These are phyloP conservation scores for Pythium scleroteichum DNA, from an alignment of 352 stramenopile species.

Conservation along the genomic window DNA sequence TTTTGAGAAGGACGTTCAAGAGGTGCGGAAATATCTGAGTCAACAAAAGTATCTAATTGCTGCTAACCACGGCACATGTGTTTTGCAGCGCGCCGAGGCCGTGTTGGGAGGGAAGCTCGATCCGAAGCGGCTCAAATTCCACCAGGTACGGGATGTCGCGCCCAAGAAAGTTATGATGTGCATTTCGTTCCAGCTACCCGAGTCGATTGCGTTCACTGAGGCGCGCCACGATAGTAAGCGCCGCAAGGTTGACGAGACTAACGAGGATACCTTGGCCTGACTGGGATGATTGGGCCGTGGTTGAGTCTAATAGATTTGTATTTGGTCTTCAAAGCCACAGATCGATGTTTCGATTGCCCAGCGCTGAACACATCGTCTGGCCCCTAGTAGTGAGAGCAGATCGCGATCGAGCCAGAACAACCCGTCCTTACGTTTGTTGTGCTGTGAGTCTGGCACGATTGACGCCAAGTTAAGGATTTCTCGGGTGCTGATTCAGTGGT, in stretches of 20 bases:
- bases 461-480: too few relatives aligned
- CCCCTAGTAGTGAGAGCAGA: too few relatives aligned
- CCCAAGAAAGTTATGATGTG: conserved; percentile 98
- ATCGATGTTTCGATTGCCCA: too few relatives aligned
- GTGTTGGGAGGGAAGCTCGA: conserved; percentile 70
- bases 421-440: too few relatives aligned
- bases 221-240: conserved; percentile 57
- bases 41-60: conserved; percentile 5
- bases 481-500: too few relatives aligned
- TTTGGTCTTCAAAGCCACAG: too few relatives aligned
- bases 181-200: conserved; percentile 93
- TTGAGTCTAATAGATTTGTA: too few relatives aligned
- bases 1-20: conserved; percentile 62
- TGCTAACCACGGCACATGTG: too few relatives aligned
- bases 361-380: too few relatives aligned
- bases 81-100: conserved; percentile 55
- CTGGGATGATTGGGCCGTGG: too few relatives aligned
- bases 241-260: conserved; percentile 35
- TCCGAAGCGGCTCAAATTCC: conserved; percentile 48
- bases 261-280: not conserved
- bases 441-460: too few relatives aligned
- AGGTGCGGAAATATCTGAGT: conserved; percentile 36
- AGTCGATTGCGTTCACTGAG: conserved; percentile 58
- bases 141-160: conserved; percentile 94
- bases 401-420: too few relatives aligned